Base-by-base conservation (phyloP, 2,329 filamentous ascomycete genomes). In the Exophiala phaeomuriformis region DNA sequence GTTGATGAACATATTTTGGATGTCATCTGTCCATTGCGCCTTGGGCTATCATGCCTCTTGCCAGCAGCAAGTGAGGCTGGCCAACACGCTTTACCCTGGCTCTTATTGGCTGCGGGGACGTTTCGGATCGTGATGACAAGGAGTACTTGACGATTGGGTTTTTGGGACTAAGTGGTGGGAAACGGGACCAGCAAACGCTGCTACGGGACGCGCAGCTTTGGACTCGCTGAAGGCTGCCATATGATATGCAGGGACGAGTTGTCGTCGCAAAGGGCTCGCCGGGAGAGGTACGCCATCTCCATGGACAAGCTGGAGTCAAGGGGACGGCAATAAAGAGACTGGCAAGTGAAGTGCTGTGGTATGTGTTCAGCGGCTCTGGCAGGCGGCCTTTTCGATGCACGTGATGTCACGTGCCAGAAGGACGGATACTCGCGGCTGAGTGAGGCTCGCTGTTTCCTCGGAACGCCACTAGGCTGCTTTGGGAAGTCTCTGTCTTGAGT, bases 401-500 rank as follows among this genome's bases (percentile, higher is more conserved):
- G 42, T 45, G 42, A 45, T 19, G 19, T 19, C 39, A 5, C 39
- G 19, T 6, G 10, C 6, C 19, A 12, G 37, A 27, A 41, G 1
- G 37, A n/a, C n/a, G 42, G 42, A 30, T 45, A 45, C 32, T 45
- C 42, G n/a, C 42, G 42, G 42, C 10, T 45, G 42, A 4, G 29
- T 19, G 27, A 30, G 42, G 42, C 37, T 43, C 28, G 28, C 28
- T 9, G n/a, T 30, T 45, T 31, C 28, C 42, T 7, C 42, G 10
- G 28, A 30, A 5, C 7, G 5, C 5, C 42, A n/a, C 42, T 45
- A 45, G n/a, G 32, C 42, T 45, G 9, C 32, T 45, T 32, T 32
- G 42, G 42, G 42, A 4, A 5, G 19, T 6, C 9, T 10, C 39
- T 9, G n/a, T 41, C 28, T 41, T 8, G 36, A 27, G 3, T 32